These are phyloP conservation scores for Castanospermum australe DNA, from an alignment of 306 rosid genomes.

Conservation along the genomic window DNA sequence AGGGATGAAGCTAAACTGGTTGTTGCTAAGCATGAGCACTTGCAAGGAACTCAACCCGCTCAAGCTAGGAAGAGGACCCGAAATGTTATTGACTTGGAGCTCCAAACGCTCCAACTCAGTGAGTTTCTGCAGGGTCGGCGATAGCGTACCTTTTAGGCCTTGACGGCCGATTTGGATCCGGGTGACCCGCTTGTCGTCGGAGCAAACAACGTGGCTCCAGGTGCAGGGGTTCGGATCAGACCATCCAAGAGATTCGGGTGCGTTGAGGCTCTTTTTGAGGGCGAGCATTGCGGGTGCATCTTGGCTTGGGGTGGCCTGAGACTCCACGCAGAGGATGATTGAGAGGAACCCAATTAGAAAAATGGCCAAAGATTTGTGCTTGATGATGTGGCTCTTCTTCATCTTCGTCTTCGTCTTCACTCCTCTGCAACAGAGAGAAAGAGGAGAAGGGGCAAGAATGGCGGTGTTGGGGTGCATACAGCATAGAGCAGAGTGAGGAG, in stretches of 20 bases:
- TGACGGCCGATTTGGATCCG: slow-evolving; percentile 53
- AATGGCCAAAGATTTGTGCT: slow-evolving; percentile 16
- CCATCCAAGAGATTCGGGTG: slow-evolving; percentile 47
- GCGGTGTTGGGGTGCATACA: neutral
- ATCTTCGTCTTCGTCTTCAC: slow-evolving; percentile 16
- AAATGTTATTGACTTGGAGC: slow-evolving; percentile 60
- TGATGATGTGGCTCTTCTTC: slow-evolving; percentile 22
- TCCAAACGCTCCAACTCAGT: slow-evolving; percentile 48
- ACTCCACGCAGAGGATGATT: slow-evolving; percentile 19
- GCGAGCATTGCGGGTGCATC: slow-evolving; percentile 53
- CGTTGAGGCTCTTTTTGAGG: slow-evolving; percentile 45
- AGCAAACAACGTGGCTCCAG: slow-evolving; percentile 43
- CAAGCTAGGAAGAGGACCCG: slow-evolving; percentile 58
- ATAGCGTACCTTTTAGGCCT: slow-evolving; percentile 42
- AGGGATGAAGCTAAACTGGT: slow-evolving; percentile 50
- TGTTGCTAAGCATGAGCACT: slow-evolving; percentile 50
- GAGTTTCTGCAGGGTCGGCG: slow-evolving; percentile 41
- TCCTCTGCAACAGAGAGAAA: neutral
- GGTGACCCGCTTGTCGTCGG: slow-evolving; percentile 33
- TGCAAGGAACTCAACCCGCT: slow-evolving; percentile 39
- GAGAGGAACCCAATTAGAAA: slow-evolving; percentile 25
- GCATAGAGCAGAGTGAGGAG: slow-evolving; percentile 3
- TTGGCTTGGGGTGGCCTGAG: slow-evolving; percentile 35
- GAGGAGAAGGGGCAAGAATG: neutral
- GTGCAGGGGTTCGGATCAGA: slow-evolving; percentile 52